phyloP scores from a whole-genome alignment of 345 rosid species.

The Citrus cavaleriei region DNA sequence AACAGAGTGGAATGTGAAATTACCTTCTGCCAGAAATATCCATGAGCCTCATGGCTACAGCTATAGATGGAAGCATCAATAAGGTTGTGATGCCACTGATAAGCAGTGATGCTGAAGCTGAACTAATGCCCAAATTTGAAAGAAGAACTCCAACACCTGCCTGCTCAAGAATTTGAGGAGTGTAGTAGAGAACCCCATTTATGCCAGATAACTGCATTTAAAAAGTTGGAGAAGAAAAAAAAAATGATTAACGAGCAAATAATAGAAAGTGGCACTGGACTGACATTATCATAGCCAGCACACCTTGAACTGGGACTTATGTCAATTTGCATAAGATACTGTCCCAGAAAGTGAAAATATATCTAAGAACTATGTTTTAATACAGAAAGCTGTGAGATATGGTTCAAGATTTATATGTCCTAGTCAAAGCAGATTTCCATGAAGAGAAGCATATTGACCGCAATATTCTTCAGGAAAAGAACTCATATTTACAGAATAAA shows the following conservation, averaged over 20 bases:
- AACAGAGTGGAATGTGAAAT: not conserved
- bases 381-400: not conserved
- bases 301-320: not conserved
- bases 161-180: conserved; percentile 96
- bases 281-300: not conserved
- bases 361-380: not conserved
- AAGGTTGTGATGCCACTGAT: conserved; percentile 82
- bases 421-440: not conserved
- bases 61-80: conserved; percentile 92
- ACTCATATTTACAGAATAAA: not conserved
- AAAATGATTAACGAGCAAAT: not conserved
- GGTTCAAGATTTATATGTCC: not conserved
- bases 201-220: conserved; percentile 84
- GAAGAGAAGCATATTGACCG: not conserved
- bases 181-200: conserved; percentile 94
- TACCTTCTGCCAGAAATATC: conserved; percentile 94
- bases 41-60: conserved; percentile 96
- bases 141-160: conserved; percentile 92
- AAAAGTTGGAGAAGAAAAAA: not conserved
- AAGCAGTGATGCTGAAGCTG: conserved; percentile 75
- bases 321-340: not conserved
- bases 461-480: not conserved
- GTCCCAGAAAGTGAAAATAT: not conserved
- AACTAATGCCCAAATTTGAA: conserved; percentile 67
- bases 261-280: not conserved